Base-by-base conservation (phyloP, 352 stramenopile genomes). In the Phytophthora sp. region DNA sequence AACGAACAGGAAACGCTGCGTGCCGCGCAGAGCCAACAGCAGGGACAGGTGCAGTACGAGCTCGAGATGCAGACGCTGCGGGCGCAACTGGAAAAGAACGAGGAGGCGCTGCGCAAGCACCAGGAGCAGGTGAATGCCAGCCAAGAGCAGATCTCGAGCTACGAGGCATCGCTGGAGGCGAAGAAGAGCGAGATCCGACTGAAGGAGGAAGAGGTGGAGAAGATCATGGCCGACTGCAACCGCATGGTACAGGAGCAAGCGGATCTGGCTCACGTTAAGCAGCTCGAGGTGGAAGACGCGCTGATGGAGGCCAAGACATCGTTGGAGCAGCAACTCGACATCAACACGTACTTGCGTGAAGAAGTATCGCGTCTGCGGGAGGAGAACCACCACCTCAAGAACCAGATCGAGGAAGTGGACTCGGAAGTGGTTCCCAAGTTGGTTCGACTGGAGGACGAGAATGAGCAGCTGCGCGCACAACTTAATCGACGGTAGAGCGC, bases 361-460 rank as follows among this genome's bases (percentile, higher is more conserved):
- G 87, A 95, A 66, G 81, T 95, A 2, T 76, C 74, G 15, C 87
- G 87, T 32, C 61, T 92, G 27, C 84, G 87, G n/a, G 81, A 94
- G 65, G 87, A 94, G 57, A 95, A 89, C 46, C 77, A 90, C 46
- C 82, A 92, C 42, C 51, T 95, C 17, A 94, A 95, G 68, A 93
- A 95, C 52, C 86, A 93, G 68, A 94, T 95, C 50, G 56, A 89
- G 17, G 84, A 94, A 68, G 89, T 94, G 71, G 87, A 95, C 57
- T 88, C 83, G 27, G 84, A 94, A 65, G 78, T 95, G 30, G 87
- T 84, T 21, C 84, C 87, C 5, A 93, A 92, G 66, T 67, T 95
- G 23, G 69, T 95, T 20, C 78, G 77, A 10, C 69, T 95, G 12
- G 87, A 95, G 56, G 87, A 95, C n/a, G 87, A 95, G 60, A 95